Conservation (phyloP, 1,139 yeast genomes). For the Suhomyces taliae region DNA sequence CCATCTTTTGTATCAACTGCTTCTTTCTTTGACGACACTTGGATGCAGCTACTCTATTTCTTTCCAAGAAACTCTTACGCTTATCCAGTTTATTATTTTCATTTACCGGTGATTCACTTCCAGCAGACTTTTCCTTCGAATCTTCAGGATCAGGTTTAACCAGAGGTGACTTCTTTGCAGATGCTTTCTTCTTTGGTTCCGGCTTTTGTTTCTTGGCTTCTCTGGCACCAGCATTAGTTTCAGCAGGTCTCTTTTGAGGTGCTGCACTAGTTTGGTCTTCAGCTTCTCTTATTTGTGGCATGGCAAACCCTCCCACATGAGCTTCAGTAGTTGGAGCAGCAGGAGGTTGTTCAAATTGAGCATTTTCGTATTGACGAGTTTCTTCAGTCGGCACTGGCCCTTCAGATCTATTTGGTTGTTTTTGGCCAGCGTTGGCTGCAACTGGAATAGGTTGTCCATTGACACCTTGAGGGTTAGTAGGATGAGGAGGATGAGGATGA, state of each 20-base stretch:
- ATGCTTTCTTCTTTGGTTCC: conserved; percentile 6
- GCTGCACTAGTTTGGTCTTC: background rate
- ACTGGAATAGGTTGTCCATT: background rate
- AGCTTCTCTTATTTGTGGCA: conserved; percentile 7
- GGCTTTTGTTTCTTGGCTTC: conserved; percentile 12
- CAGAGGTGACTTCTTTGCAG: conserved; percentile 1
- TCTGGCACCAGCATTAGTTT: conserved; percentile 1
- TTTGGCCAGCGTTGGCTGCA: background rate
- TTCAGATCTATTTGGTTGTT: background rate
- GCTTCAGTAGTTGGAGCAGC: background rate
- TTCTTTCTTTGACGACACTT: conserved; percentile 95
- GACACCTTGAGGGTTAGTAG: background rate
- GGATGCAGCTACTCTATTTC: conserved; percentile 93
- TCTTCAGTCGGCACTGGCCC: background rate
- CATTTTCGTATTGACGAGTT: background rate
- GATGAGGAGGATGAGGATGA: too few species aligned
- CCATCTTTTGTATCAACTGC: conserved; percentile 81
- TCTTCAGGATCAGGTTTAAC: conserved; percentile 11
- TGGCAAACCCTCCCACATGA: conserved; percentile 1
- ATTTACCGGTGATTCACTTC: background rate
- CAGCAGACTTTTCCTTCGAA: background rate
- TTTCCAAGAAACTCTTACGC: conserved; percentile 78
- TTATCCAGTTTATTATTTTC: conserved; percentile 46
- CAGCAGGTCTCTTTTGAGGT: conserved; percentile 13
- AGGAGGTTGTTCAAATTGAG: background rate